Evolutionary conservation across 139 green algal genomes (phyloP), one percentile per base, ranked within the genome.

Genomic region (Zygnema cylindricum): DNA sequence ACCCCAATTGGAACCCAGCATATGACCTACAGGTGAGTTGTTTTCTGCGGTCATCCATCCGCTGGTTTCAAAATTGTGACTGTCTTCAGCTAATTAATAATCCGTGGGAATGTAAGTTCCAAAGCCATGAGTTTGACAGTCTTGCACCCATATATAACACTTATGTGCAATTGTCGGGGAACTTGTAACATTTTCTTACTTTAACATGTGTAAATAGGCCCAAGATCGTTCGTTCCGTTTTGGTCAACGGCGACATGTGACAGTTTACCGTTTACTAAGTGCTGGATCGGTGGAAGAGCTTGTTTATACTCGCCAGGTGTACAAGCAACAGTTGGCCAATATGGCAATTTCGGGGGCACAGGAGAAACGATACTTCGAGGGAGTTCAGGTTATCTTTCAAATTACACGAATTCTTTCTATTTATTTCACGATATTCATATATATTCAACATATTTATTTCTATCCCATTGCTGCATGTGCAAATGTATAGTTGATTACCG

Each of bases 241-340:
- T 40, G 97, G 97, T 0, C 97, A 99, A 95, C 93, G 85, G 73
- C 93, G 94, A 1, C 93, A 97, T 40, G 97, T 99, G 63, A 97
- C 94, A 32, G 93, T 99, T 30, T 99, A 98, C 93, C 94, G 97
- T 38, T 91, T 98, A 22, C 97, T 99, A 91, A 98, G 95, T 40
- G 93, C 91, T 25, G 97, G 97, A 54, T 98, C 97, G 42, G 98
- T 99, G 39, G 97, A 99, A 93, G 97, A 99, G 92, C 99, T 98
- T 92, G 93, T 94, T 7, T 94, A 94, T 43, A 86, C 94, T 43
- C 91, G 97, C 38, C 97, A 98, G 93, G 95, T 99, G 49, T 97
- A 97, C 89, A 98, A 98, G 90, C 93, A 96, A 92, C 96, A 96
- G 81, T 92, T 98, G 11, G 97, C 96, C 43, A 95, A 96, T 92